Evolutionary conservation across 352 stramenopile genomes (phyloP), one percentile per base, ranked within the genome.

Genomic region (Phytophthora palmivora): DNA sequence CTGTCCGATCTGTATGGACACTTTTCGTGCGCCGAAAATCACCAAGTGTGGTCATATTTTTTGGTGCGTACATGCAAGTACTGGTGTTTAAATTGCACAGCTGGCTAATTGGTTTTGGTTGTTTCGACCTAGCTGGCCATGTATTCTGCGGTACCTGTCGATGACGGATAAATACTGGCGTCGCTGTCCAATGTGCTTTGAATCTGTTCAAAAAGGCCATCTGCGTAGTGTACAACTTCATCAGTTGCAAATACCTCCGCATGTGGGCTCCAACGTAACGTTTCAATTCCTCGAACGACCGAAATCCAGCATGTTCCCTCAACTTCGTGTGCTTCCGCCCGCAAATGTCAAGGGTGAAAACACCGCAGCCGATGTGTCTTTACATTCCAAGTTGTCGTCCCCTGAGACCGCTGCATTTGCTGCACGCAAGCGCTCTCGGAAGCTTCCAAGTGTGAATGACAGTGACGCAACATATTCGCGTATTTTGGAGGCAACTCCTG

Each of bases 141-240:
- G 87, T 41, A 95, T 95, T 47, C 56, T 95, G 9, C 82, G 82
- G 14, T 95, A 95, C 47, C 37, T 95, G 44, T 95, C 87, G 3
- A 66, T 95, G 67, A 89, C 74, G 36, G 87, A 95, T 50, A 95
- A 95, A 63, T 95, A 95, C 70, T 95, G 87, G 87, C 79, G 84
- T 26, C 84, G 87, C 33, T 95, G 87, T 45, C 87, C 87, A 6
- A 95, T 95, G 87, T 95, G 87, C 58, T 95, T 95, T 52, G 87
- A 95, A 50, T 88, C 83, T 16, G 82, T 94, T 42, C 84, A 95
- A 64, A 95, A 93, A 61, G 82, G 70, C 1, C 84, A 95, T 24
- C 39, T 95, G 41, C 82, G 84, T 36, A 94, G 83, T 61, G 84
- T 92, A 10, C 71, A 78, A 15, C 58, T 95, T 32, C 70, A 91